These are phyloP conservation scores for Kwoniella newhampshirensis DNA, from an alignment of 768 basidiomycete genomes.

Conservation along the genomic window DNA sequence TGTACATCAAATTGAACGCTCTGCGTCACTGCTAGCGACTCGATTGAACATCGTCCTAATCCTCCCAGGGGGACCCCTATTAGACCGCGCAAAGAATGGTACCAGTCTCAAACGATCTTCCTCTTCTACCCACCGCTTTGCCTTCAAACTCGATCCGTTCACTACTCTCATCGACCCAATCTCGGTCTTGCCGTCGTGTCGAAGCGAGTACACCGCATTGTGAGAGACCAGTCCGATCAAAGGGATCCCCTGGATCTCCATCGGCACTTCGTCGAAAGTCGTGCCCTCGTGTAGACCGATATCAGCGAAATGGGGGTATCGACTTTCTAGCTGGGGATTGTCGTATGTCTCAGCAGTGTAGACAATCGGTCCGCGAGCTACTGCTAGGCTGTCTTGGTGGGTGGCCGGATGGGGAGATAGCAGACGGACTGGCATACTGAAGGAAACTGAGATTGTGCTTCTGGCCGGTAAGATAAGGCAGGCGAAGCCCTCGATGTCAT, in stretches of 20 bases:
- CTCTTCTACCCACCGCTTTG: background rate
- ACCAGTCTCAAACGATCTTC: background rate
- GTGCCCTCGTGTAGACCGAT: constrained; percentile 19
- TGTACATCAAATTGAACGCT: background rate
- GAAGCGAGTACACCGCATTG: constrained; percentile 2
- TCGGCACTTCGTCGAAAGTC: constrained; percentile 14
- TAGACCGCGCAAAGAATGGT: constrained; percentile 1
- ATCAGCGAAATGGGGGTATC: constrained; percentile 25
- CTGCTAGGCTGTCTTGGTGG: constrained; percentile 31
- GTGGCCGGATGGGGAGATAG: constrained; percentile 27
- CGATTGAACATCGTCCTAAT: constrained; percentile 1
- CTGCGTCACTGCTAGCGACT: background rate
- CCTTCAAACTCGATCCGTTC: background rate
- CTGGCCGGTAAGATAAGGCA: background rate
- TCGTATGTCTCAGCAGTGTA: constrained; percentile 33
- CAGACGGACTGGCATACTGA: constrained; percentile 27
- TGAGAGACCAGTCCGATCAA: constrained; percentile 14
- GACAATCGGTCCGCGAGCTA: constrained; percentile 34
- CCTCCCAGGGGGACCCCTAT: background rate
- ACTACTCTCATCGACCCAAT: background rate
- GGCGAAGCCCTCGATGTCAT: constrained; percentile 8
- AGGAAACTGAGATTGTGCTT: constrained; percentile 4
- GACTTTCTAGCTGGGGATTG: constrained; percentile 23
- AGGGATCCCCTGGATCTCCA: constrained; percentile 19
- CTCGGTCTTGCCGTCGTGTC: background rate